Base-by-base conservation (phyloP, 345 rosid species). In the Syzygium aromaticum region DNA sequence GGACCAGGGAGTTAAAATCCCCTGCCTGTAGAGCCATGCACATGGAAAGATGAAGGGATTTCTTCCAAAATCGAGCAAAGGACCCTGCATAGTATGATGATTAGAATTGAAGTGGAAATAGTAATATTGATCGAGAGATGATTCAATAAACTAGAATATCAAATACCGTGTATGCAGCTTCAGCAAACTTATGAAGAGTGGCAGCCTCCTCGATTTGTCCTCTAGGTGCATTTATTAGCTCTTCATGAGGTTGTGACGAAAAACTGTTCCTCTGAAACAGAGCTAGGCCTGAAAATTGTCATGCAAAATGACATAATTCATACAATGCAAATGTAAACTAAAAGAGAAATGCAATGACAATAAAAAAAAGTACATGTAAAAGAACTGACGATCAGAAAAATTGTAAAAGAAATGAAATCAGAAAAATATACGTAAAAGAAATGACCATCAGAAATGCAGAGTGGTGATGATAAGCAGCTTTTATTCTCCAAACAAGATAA, bases 111-210 rank as follows among this genome's bases (percentile, higher is more conserved):
- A 73, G 54, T 77, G 49, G 6, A 77, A 67, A 52, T 61, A 22
- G 73, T 8, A 40, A 51, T 38, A 30, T 56, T 23, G n/a, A 22
- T 51, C n/a, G 33, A 51, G 16, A 14, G 25, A 57, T 23, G 38
- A 30, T 33, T 40, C 46, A 27, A 67, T 40, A 77, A 85, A 64
- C 77, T 19, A 54, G 61, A 56, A 51, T 30, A 67, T 30, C 51
- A 56, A 87, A 46, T 94, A 97, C 98, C 30, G 99, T 96, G 90
- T 97, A 97, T 33, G 98, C 98, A 88, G 98, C 99, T 92, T 95
- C 98, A 91, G 99, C 98, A 91, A 96, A 97, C 87, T 91, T 91
- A 90, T 96, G 98, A 87, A 97, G 91, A 86, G 87, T 53, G 86
- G 93, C 91, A 80, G 98, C 98, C 84, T 91, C 96, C 87, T 91